Base-by-base conservation (phyloP, 495 filamentous ascomycete species). In the Talaromyces trachyspermus region DNA sequence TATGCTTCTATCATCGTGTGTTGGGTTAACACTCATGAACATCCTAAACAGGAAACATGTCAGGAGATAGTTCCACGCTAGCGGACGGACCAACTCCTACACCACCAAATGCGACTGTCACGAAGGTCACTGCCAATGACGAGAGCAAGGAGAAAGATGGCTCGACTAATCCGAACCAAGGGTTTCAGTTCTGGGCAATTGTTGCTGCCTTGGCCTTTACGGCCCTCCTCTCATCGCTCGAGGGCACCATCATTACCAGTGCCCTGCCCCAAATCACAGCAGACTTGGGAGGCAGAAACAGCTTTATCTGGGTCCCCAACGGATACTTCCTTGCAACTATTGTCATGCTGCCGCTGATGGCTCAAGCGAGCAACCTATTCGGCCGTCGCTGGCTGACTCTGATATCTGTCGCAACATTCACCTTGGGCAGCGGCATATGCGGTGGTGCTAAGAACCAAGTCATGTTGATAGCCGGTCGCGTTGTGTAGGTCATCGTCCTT, bases 301-400 rank as follows among this genome's bases (percentile, higher is more conserved):
- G 72, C n/a, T 65, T 73, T 9, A 79, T 79, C 50, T 79, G 75
- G 77, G 63, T 69, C 0, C 74, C 74, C 2, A 77, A 74, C 1
- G 69, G 74, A 0, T 81, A 77, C 37, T 68, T 77, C 10, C 60
- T 77, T 8, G 54, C 66, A 3, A 64, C 60, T 24, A 65, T 72
- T 11, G 73, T 74, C 5, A 64, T 65, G 37, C 68, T 74, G 49
- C 73, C 74, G 12, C 61, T 72, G 41, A 70, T 72, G 35, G 68
- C 71, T 4, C 46, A 79, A 8, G 74, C 72, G n/a, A n/a, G n/a
- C 11, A 64, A 65, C 37, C 63, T 74, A 37, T 75, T 78, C 50
- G 77, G 60, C 30, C 75, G 46, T 52, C 59, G 51, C 45, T 61
- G 29, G 51, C 59, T 60, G 2, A 53, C 77, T 30, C 60, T 65